Conservation (phyloP, 2,329 filamentous ascomycete species). For the Diaporthe citriasiana region DNA sequence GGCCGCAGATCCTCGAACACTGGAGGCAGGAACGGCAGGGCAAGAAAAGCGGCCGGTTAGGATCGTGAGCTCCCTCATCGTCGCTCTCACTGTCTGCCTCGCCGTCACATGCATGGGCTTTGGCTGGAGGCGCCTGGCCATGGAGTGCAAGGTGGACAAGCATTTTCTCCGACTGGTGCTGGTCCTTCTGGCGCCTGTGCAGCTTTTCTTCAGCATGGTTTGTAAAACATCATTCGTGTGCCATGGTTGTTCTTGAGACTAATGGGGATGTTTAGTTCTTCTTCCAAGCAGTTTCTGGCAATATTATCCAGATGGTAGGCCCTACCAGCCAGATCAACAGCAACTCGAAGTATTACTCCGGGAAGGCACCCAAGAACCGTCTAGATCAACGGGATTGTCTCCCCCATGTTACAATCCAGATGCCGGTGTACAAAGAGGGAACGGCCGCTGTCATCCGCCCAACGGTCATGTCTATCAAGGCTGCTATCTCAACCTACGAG, state of each 20-base stretch:
- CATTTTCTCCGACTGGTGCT: constrained; percentile 55
- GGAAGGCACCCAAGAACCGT: constrained; percentile 73
- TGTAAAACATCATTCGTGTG: constrained; percentile 46
- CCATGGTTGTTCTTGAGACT: constrained; percentile 67
- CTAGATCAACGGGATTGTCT: constrained; percentile 62
- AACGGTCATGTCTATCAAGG: constrained; percentile 83
- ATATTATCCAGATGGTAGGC: constrained; percentile 56
- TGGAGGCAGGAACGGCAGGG: constrained; percentile 57
- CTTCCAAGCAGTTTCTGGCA: constrained; percentile 35
- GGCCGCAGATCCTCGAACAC: constrained; percentile 59
- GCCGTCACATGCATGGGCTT: constrained; percentile 36
- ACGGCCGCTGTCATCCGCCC: constrained; percentile 81
- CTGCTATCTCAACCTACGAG: constrained; percentile 83
- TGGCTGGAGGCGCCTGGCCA: constrained; percentile 34
- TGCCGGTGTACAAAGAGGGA: constrained; percentile 90
- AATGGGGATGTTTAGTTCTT: constrained; percentile 56
- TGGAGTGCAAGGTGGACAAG: constrained; percentile 34
- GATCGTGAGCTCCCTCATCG: constrained; percentile 36
- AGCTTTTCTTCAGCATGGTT: constrained; percentile 41
- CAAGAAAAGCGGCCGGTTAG: constrained; percentile 54
- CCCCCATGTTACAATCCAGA: constrained; percentile 87
- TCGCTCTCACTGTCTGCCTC: constrained; percentile 36
- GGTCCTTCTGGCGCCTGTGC: constrained; percentile 16
- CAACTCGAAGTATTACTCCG: constrained; percentile 89
- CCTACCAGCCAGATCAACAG: constrained; percentile 79